A percentile compares a stretch with the other conserved stretches of the same genome.
Evolutionary conservation across 2,329 filamentous ascomycete species (phyloP).

Genomic region (Pseudogymnoascus sp.): DNA sequence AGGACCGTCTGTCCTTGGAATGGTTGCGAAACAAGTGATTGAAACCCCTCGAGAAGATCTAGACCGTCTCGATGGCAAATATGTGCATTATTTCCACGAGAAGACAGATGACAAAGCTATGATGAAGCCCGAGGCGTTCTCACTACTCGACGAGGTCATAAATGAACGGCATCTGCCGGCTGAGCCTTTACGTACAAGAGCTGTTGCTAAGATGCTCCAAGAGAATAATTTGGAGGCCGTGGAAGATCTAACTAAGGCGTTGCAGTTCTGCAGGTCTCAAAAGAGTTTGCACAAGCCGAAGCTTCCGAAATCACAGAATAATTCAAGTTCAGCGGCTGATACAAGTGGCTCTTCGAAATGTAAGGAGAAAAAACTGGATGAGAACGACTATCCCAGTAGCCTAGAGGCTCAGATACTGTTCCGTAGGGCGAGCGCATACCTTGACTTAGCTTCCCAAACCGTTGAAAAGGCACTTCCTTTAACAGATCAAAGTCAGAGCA

Average conservation of each 20-base stretch:
- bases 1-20: slow-evolving; percentile 67
- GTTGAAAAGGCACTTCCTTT: slow-evolving; percentile 48
- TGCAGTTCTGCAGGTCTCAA: slow-evolving; percentile 39
- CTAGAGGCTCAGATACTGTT: slow-evolving; percentile 70
- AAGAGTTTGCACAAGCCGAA: slow-evolving; percentile 28
- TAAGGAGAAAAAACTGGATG: slow-evolving; percentile 44
- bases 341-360: slow-evolving; percentile 28
- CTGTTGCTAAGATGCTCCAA: slow-evolving; percentile 68
- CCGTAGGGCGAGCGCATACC: slow-evolving; percentile 65
- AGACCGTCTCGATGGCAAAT: slow-evolving; percentile 65
- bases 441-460: slow-evolving; percentile 62
- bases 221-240: slow-evolving; percentile 64
- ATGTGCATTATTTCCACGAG: slow-evolving; percentile 90
- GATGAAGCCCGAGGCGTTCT: slow-evolving; percentile 62
- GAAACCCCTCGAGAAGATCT: slow-evolving; percentile 50
- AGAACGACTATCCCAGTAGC: slow-evolving; percentile 65
- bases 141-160: slow-evolving; percentile 62
- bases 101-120: slow-evolving; percentile 74
- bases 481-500: slow-evolving; percentile 11
- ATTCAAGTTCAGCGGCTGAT: slow-evolving; percentile 31
- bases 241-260: slow-evolving; percentile 61
- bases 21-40: slow-evolving; percentile 66
- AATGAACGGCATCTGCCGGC: slow-evolving; percentile 54
- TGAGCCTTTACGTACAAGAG: slow-evolving; percentile 64
- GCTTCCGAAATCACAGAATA: slow-evolving; percentile 43